Conservation (phyloP, 768 basidiomycete species). For the Porphyrellus cyaneotinctus region DNA sequence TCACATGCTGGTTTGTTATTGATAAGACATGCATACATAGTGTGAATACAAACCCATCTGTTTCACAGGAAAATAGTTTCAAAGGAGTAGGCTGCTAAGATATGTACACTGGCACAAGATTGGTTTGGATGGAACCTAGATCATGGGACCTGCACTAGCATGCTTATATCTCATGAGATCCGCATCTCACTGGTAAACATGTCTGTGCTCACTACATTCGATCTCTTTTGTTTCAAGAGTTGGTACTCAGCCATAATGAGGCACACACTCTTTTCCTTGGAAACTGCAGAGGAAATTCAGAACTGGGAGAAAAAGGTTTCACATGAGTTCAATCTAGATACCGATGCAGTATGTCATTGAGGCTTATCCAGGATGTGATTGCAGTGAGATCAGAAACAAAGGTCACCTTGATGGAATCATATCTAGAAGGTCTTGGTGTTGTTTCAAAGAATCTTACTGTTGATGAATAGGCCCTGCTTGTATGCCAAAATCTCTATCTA, state of each 20-base stretch:
- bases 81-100: too few species aligned
- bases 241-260: not conserved
- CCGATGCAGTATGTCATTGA: not conserved
- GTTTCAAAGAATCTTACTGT: not conserved
- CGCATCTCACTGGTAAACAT: too few species aligned
- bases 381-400: not conserved
- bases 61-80: too few species aligned
- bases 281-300: not conserved
- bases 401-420: not conserved
- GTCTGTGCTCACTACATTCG: not conserved
- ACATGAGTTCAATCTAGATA: not conserved
- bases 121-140: too few species aligned
- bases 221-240: not conserved
- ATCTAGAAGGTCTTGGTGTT: too few species aligned
- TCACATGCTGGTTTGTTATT: too few species aligned
- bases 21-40: too few species aligned
- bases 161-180: too few species aligned
- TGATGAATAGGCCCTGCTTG: not conserved
- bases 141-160: too few species aligned
- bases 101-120: too few species aligned
- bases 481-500: not conserved
- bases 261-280: not conserved
- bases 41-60: too few species aligned
- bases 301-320: not conserved
- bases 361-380: not conserved